Base-by-base conservation (phyloP, 1,139 yeast species). In the Meyerozyma sp. region DNA sequence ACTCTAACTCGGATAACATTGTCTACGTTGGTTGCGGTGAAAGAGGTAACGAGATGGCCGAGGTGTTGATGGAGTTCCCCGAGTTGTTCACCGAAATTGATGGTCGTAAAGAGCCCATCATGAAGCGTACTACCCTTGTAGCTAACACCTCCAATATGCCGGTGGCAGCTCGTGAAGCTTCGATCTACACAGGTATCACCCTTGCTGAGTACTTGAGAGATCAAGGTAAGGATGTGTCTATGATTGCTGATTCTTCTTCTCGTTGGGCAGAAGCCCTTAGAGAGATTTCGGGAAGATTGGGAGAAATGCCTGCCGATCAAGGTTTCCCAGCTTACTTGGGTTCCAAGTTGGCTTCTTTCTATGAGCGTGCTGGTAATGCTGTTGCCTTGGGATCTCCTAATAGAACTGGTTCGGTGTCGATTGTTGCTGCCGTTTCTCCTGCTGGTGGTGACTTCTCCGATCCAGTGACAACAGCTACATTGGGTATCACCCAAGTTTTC, bases 381-480 rank as follows among this genome's bases (percentile, higher is more conserved):
- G 77, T 84, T 59, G 94, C 96, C 5, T 77, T 93, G 51, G 99
- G 99, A 63, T 88, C 95, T 51, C 98, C 99, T 51, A 86, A 88
- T 57, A 89, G 99, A 76, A 63, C 80, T 55, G 99, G 98, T 49
- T 91, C 98, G 32, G 98, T 93, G 52, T 93, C 98, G 25, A 93
- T 93, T 68, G 99, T 93, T 60, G 99, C 98, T 48, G 99, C 99
- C 56, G 99, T 93, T 40, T 91, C 98, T 8, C 99, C 99, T 56
- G 98, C 98, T 47, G 99, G 98, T 82, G 99, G 99, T 84, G 99
- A 93, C 77, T 91, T 93, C 83, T 93, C 98, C 18, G 99, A 93
- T 73, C 99, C 99, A 39, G 99, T 93, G 56, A 93, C 99, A 34
- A 93, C 98, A 30, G 81, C 98, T 10, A 93, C 99, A 40, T 81